A percentile compares a stretch with the other conserved stretches of the same genome.
Conservation (phyloP, 179 eudicot genomes). For the Nepenthes alata region DNA sequence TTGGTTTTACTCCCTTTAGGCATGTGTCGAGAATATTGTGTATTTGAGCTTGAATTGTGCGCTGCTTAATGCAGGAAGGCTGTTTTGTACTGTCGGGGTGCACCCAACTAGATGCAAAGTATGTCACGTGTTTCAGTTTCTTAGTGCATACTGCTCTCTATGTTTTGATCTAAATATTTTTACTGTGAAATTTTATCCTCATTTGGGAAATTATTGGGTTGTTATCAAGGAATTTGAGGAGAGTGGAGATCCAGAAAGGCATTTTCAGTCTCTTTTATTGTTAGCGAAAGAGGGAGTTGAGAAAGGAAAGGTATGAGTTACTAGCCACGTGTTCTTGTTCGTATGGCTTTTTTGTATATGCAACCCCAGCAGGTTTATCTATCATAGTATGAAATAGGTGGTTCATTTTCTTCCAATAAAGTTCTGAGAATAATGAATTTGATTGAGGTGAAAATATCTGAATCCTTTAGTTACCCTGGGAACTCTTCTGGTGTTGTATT, state of each 20-base stretch:
- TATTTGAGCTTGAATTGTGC: too few relatives aligned
- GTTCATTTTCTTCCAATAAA: too few relatives aligned
- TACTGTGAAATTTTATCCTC: too few relatives aligned
- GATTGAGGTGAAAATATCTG: background rate
- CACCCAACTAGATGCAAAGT: conserved; percentile 97
- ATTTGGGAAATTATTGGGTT: conserved; percentile 3
- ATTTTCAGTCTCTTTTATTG: conserved; percentile 69
- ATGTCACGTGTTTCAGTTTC: conserved; percentile 11
- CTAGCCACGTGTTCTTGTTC: background rate
- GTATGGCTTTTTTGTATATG: too few relatives aligned
- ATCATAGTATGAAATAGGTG: too few relatives aligned
- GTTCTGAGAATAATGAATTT: too few relatives aligned
- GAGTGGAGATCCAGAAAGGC: conserved; percentile 85
- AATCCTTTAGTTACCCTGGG: too few relatives aligned
- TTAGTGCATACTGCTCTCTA: background rate
- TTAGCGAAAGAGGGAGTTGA: conserved; percentile 75
- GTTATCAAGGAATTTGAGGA: conserved; percentile 76
- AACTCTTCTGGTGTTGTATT: background rate
- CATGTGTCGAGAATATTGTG: too few relatives aligned
- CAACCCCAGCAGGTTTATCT: too few relatives aligned
- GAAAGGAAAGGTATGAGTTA: conserved; percentile 77
- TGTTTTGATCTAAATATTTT: background rate
- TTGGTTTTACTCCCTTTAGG: conserved; percentile 4
- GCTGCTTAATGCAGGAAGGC: conserved; percentile 44
- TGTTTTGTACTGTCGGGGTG: conserved; percentile 96